These are phyloP conservation scores for Neurospora hispaniola DNA, from an alignment of 495 filamentous ascomycete genomes.

Conservation along the genomic window DNA sequence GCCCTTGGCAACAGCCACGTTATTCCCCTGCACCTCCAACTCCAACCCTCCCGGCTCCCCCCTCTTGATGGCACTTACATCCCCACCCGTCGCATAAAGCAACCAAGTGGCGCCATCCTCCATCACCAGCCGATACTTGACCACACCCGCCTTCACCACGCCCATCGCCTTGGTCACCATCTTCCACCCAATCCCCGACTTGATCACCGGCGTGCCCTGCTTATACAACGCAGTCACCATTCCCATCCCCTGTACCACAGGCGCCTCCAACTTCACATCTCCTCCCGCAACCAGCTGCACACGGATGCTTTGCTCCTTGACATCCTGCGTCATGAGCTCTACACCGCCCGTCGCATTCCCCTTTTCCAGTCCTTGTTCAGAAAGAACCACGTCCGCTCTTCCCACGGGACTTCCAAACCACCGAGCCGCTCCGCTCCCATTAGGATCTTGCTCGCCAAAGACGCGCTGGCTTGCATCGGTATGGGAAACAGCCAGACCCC, in stretches of 20 bases:
- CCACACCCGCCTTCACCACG: conserved; percentile 50
- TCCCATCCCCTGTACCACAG: conserved; percentile 82
- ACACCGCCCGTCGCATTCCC: conserved; percentile 27
- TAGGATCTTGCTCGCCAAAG: conserved; percentile 39
- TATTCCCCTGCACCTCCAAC: conserved; percentile 36
- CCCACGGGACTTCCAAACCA: conserved; percentile 80
- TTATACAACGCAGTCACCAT: conserved; percentile 76
- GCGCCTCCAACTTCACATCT: conserved; percentile 54
- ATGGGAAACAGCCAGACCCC: conserved; percentile 68
- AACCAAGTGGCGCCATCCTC: conserved; percentile 71
- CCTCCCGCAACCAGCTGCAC: conserved; percentile 52
- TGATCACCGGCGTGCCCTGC: conserved; percentile 55
- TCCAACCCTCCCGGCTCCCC: conserved; percentile 16
- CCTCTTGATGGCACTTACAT: conserved; percentile 4
- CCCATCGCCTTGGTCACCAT: conserved; percentile 50
- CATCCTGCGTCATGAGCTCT: conserved; percentile 48
- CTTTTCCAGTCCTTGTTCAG: conserved; percentile 58
- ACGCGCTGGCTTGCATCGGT: conserved; percentile 53
- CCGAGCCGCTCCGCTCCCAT: conserved; percentile 41
- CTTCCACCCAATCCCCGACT: conserved; percentile 63
- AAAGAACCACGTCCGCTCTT: conserved; percentile 69
- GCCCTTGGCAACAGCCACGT: conserved; percentile 28
- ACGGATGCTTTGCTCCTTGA: conserved; percentile 61
- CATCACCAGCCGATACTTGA: conserved; percentile 64
- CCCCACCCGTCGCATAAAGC: conserved; percentile 51